Percentiles rank a stretch among this genome's conserved stretches.
Evolutionary conservation across 164 flowering plant species (phyloP).

Genomic region (Buxus sempervirens): DNA sequence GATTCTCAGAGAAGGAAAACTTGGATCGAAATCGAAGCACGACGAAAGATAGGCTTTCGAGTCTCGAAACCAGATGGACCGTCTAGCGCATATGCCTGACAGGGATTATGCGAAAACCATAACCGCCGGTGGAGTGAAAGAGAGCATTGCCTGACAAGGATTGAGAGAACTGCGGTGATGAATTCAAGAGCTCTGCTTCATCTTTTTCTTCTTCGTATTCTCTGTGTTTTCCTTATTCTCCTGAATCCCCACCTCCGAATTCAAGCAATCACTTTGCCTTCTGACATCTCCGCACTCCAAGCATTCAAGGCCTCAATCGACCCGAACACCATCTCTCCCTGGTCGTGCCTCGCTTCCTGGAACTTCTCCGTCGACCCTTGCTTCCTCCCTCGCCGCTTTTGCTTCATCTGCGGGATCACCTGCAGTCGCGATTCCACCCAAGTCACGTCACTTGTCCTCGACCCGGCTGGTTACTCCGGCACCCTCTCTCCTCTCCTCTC

Average conservation of each 20-base stretch:
- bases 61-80: slow-evolving; percentile 7
- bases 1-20: too few relatives aligned
- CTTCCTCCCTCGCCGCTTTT: slow-evolving; percentile 44
- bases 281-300: slow-evolving; percentile 50
- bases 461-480: slow-evolving; percentile 66
- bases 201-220: slow-evolving; percentile 1
- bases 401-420: slow-evolving; percentile 62
- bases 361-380: slow-evolving; percentile 69
- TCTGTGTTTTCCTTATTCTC: slow-evolving; percentile 1
- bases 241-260: background rate
- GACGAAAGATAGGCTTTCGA: background rate
- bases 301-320: slow-evolving; percentile 49
- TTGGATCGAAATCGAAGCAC: background rate
- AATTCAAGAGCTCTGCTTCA: too few relatives aligned
- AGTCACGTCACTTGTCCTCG: slow-evolving; percentile 51
- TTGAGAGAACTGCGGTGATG: too few relatives aligned
- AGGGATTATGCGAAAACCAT: too few relatives aligned
- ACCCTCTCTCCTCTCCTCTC: slow-evolving; percentile 60
- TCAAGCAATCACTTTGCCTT: slow-evolving; percentile 33
- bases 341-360: slow-evolving; percentile 68
- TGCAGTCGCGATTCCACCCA: slow-evolving; percentile 48
- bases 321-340: slow-evolving; percentile 42
- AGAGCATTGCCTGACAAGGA: too few relatives aligned
- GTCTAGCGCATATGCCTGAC: too few relatives aligned
- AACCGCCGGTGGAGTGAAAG: too few relatives aligned